phyloP scores from a whole-genome alignment of 1,139 yeast species.

The Suhomyces anneliseae region DNA sequence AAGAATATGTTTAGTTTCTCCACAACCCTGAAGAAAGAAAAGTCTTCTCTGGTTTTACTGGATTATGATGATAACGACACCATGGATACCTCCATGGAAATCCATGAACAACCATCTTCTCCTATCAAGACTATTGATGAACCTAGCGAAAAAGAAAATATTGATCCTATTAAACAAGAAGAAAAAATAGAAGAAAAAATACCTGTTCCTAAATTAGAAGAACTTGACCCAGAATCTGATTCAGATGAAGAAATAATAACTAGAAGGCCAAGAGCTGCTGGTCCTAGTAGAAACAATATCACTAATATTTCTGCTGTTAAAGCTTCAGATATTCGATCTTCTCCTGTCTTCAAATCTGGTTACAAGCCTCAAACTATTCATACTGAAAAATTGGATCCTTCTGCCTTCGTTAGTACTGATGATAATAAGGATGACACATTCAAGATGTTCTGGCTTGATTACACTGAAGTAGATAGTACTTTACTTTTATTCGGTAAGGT shows the following conservation, averaged over 20 bases:
- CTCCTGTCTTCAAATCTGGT: constrained; percentile 25
- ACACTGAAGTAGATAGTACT: constrained; percentile 69
- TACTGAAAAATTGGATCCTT: constrained; percentile 48
- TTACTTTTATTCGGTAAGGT: constrained; percentile 84
- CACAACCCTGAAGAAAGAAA: constrained; percentile 23
- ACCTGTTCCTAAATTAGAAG: constrained; percentile 6
- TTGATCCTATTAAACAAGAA: constrained; percentile 5
- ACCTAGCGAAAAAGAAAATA: constrained; percentile 9
- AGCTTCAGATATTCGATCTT: constrained; percentile 21
- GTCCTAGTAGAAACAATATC: constrained; percentile 13
- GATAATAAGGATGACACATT: constrained; percentile 39
- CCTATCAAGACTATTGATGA: constrained; percentile 11
- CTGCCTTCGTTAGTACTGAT: constrained; percentile 42
- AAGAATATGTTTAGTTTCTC: constrained; percentile 28
- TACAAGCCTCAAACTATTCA: constrained; percentile 20
- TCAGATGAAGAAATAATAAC: constrained; percentile 53
- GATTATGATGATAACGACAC: constrained; percentile 6
- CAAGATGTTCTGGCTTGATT: constrained; percentile 89
- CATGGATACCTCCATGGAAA: constrained; percentile 8
- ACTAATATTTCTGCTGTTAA: constrained; percentile 24
- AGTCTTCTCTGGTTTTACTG: constrained; percentile 11
- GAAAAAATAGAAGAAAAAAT: background rate
- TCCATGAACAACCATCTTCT: constrained; percentile 16
- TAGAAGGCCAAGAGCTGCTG: constrained; percentile 36
- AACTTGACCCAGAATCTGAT: constrained; percentile 45